These are phyloP conservation scores for Aspergillus sp. DNA, from an alignment of 2,329 filamentous ascomycete species.

Conservation along the genomic window DNA sequence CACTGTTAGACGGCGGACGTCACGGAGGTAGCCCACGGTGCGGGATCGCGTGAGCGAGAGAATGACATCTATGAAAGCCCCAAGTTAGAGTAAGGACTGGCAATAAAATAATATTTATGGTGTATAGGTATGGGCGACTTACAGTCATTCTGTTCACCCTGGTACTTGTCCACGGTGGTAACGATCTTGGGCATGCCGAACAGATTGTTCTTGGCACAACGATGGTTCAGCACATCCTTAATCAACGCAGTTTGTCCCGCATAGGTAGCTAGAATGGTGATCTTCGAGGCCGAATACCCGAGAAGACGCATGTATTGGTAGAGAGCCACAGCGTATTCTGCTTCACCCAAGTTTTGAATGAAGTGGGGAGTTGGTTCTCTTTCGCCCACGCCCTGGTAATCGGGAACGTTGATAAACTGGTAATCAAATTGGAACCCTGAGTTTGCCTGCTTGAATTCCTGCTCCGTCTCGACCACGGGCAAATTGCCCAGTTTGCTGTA, in stretches of 20 bases:
- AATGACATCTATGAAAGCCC: conserved; percentile 63
- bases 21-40: conserved; percentile 82
- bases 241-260: conserved; percentile 86
- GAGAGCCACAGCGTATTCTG: conserved; percentile 90
- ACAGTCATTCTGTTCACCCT: conserved; percentile 99
- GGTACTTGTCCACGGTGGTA: conserved; percentile 95
- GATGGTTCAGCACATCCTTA: conserved; percentile 71
- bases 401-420: conserved; percentile 90
- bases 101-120: conserved; percentile 3
- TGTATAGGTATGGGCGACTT: conserved; percentile 38
- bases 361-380: conserved; percentile 87
- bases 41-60: conserved; percentile 85
- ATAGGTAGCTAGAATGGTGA: conserved; percentile 87
- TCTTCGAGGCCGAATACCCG: conserved; percentile 75
- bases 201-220: conserved; percentile 72
- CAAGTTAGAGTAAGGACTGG: neutral
- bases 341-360: conserved; percentile 91
- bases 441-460: conserved; percentile 74
- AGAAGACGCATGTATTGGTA: conserved; percentile 97
- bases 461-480: conserved; percentile 58
- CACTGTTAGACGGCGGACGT: conserved; percentile 87
- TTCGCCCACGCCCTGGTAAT: conserved; percentile 87
- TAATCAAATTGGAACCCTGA: conserved; percentile 89
- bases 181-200: conserved; percentile 87
- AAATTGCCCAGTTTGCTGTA: conserved; percentile 75